Evolutionary conservation across 179 eudicot species (phyloP), one percentile per base, ranked within the genome.

Genomic region (Dionaea muscipula): DNA sequence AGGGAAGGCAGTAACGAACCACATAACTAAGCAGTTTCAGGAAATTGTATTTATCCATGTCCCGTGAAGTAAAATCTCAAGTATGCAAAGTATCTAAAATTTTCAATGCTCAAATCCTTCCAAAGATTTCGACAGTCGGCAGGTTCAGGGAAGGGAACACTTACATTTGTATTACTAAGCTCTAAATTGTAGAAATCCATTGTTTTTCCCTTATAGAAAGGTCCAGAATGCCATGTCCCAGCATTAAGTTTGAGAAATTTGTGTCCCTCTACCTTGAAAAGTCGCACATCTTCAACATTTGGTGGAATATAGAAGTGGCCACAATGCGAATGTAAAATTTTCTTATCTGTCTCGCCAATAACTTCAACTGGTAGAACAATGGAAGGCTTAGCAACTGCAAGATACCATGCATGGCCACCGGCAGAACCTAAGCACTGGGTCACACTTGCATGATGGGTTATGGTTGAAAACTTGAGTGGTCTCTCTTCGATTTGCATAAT

Each of bases 171-270:
- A 59, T 90, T 56, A 75, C 84, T 83, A 59, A 90, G 74, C 52
- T 90, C 95, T 39, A 90, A 68, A 70, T 90, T 90, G 79, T 90
- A 86, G 69, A 90, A 90, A 54, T 90, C 87, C 91, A 90, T 86
- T 4, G 63, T 43, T 25, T 70, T 72, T 0, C 54, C 68, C 27
- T 66, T 47, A 64, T 81, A 86, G 66, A 90, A 60, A 40, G 97
- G 97, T 24, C 97, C 95, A 48, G 95, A 95, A 69, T 90, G 97
- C 97, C 97, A 90, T 27, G 97, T 86, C 61, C 97, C 95, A 13
- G 59, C 65, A 65, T 81, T 73, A 59, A 90, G 73, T 76, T 86
- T 90, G 72, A 90, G 52, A 69, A 81, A 86, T 73, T 78, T 90
- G 26, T 84, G 68, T 19, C 97, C 95, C 0, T 76, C 41, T 46